These are phyloP conservation scores for Penicillium macrosclerotiorum DNA, from an alignment of 495 filamentous ascomycete genomes.

Conservation along the genomic window DNA sequence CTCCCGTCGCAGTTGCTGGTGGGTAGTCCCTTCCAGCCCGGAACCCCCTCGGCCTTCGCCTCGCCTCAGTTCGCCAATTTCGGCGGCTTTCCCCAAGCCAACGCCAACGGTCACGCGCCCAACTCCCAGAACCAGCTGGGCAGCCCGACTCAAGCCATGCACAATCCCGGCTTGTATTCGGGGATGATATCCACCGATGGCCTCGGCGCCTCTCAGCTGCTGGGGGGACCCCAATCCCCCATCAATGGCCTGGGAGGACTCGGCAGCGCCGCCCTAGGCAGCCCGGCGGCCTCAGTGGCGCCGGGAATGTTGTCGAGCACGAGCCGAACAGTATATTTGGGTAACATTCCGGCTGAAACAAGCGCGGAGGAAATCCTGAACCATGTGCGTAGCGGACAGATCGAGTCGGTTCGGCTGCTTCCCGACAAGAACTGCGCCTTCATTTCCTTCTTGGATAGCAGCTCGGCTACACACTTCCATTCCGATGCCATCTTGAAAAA, in stretches of 20 bases:
- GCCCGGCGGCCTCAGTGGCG: slow-evolving; percentile 66
- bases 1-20: slow-evolving; percentile 92
- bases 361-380: slow-evolving; percentile 95
- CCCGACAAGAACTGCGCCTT: slow-evolving; percentile 99
- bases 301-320: slow-evolving; percentile 84
- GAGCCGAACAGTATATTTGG: slow-evolving; percentile 93
- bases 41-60: slow-evolving; percentile 82
- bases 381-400: slow-evolving; percentile 95
- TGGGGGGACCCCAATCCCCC: slow-evolving; percentile 83
- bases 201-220: slow-evolving; percentile 66
- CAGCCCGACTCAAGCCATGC: slow-evolving; percentile 62
- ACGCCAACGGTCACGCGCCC: slow-evolving; percentile 57
- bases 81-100: slow-evolving; percentile 69
- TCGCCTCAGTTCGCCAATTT: slow-evolving; percentile 89
- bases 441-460: slow-evolving; percentile 96
- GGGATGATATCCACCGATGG: slow-evolving; percentile 73
- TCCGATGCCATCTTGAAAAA: slow-evolving; percentile 99
- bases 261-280: slow-evolving; percentile 55
- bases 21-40: slow-evolving; percentile 94
- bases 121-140: slow-evolving; percentile 54
- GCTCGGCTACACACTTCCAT: slow-evolving; percentile 97
- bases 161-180: slow-evolving; percentile 71
- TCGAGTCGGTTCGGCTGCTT: slow-evolving; percentile 93
- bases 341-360: slow-evolving; percentile 98
- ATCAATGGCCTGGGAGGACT: slow-evolving; percentile 68